Percentiles rank a stretch among this genome's conserved stretches.
phyloP scores from a whole-genome alignment of 345 rosid species.

The Gossypium mustelinum region DNA sequence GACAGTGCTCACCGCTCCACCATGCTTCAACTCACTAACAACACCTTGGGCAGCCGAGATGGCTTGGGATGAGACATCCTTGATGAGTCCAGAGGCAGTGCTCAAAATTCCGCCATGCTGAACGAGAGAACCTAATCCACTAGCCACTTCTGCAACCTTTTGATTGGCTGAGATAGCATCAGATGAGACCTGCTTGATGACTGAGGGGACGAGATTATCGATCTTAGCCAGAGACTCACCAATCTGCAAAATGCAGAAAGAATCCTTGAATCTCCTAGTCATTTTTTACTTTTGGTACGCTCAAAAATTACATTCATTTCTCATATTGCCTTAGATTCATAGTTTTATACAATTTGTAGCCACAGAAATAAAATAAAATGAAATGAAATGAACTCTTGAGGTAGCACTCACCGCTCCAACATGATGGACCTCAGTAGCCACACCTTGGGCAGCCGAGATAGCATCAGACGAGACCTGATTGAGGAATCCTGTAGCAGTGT shows the following conservation, averaged over 20 bases:
- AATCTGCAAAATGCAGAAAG: conserved; percentile 38
- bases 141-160: conserved; percentile 69
- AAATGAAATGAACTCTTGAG: background rate
- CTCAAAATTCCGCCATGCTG: conserved; percentile 61
- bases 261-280: background rate
- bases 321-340: no score
- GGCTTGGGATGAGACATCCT: background rate
- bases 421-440: conserved; percentile 16
- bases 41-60: background rate
- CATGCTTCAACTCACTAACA: conserved; percentile 23
- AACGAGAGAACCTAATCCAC: conserved; percentile 58
- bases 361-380: background rate
- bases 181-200: conserved; percentile 64
- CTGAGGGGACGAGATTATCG: conserved; percentile 70
- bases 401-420: conserved; percentile 26
- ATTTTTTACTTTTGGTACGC: background rate
- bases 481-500: conserved; percentile 52
- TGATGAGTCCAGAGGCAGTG: conserved; percentile 49
- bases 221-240: conserved; percentile 59
- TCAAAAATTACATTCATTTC: no score
- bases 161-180: conserved; percentile 72
- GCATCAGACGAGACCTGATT: background rate
- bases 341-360: background rate
- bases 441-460: background rate
- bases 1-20: conserved; percentile 13